These are phyloP conservation scores for Solanum hybrid DNA, from an alignment of 305 asterid species.

Conservation along the genomic window DNA sequence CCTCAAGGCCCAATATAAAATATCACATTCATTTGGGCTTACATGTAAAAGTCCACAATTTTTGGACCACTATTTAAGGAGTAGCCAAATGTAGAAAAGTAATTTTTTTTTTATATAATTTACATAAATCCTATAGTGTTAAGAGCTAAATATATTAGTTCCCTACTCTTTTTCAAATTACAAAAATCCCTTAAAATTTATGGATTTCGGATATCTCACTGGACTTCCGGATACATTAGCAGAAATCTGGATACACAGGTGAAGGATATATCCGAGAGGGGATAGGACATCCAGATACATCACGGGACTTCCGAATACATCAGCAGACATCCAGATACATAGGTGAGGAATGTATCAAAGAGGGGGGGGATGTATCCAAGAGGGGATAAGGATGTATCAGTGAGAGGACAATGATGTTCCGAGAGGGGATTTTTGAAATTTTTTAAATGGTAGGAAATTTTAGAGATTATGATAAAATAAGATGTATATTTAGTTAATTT, in stretches of 20 bases:
- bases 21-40: background rate
- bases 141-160: too few relatives aligned
- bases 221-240: background rate
- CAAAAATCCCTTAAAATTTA: too few relatives aligned
- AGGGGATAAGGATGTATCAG: background rate
- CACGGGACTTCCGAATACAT: background rate
- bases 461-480: too few relatives aligned
- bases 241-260: background rate
- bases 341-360: background rate
- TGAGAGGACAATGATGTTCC: background rate
- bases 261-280: background rate
- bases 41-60: background rate
- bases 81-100: background rate
- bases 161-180: too few relatives aligned
- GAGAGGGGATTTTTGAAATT: background rate
- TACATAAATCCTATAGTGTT: too few relatives aligned
- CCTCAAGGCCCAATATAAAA: background rate
- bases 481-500: too few relatives aligned
- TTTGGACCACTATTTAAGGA: background rate
- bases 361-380: background rate
- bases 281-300: background rate
- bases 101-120: too few relatives aligned
- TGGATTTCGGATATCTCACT: too few relatives aligned
- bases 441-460: too few relatives aligned
- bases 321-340: fast-evolving